These are phyloP conservation scores for Neonectria faginata DNA, from an alignment of 2,329 filamentous ascomycete species.

Conservation along the genomic window DNA sequence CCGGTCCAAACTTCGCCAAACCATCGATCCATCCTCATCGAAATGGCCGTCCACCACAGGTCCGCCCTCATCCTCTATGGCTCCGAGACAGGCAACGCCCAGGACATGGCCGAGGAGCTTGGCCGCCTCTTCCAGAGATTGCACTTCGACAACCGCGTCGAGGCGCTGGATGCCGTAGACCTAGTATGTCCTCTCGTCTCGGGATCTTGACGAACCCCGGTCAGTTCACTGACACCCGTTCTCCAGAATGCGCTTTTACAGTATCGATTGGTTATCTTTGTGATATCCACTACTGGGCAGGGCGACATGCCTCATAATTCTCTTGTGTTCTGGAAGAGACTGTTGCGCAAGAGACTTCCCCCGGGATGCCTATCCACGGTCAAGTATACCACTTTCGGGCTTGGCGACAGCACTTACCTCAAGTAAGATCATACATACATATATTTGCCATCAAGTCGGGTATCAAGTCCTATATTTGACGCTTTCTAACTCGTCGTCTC, in stretches of 20 bases:
- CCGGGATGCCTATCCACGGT: conserved; percentile 75
- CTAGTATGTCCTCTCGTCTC: conserved; percentile 68
- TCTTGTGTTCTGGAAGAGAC: conserved; percentile 83
- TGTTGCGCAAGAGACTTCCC: conserved; percentile 82
- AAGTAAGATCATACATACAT: conserved; percentile 68
- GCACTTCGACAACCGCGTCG: conserved; percentile 80
- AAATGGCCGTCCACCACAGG: conserved; percentile 49
- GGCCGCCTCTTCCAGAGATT: conserved; percentile 79
- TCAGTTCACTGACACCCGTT: conserved; percentile 33
- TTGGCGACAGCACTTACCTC: conserved; percentile 94
- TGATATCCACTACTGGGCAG: conserved; percentile 92
- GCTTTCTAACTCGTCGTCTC: conserved; percentile 8
- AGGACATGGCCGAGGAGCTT: conserved; percentile 90
- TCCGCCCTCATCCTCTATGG: conserved; percentile 83
- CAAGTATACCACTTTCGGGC: conserved; percentile 85
- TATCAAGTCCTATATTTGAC: neutral
- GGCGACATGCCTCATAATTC: conserved; percentile 92
- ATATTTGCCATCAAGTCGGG: neutral
- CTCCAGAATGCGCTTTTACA: conserved; percentile 62
- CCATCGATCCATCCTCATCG: conserved; percentile 4
- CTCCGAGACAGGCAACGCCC: conserved; percentile 93
- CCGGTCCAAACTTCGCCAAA: neutral
- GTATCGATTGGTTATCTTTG: conserved; percentile 76
- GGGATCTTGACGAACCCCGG: neutral
- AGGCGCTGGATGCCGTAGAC: conserved; percentile 80